These are phyloP conservation scores for Colletotrichum euphorbiae DNA, from an alignment of 2,329 filamentous ascomycete species.

Conservation along the genomic window DNA sequence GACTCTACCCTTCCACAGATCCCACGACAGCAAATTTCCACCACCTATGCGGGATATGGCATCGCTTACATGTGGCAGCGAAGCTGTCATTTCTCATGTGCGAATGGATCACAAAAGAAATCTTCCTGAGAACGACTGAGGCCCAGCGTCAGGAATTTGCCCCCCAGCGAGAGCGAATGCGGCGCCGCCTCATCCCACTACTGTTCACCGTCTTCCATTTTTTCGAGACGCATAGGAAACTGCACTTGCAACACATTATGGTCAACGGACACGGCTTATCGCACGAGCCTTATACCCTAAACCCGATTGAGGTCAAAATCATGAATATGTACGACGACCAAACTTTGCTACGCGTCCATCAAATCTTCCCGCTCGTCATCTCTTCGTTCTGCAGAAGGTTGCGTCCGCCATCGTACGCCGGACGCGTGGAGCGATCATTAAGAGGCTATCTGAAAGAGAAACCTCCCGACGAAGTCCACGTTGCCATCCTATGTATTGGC, in stretches of 20 bases:
- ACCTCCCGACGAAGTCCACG: constrained; percentile 71
- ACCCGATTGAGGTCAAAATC: constrained; percentile 71
- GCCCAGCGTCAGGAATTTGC: constrained; percentile 67
- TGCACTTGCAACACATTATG: constrained; percentile 68
- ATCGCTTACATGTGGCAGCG: constrained; percentile 72
- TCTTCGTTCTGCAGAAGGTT: constrained; percentile 73
- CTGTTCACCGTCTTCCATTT: constrained; percentile 76
- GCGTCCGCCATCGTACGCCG: constrained; percentile 73
- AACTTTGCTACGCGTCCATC: constrained; percentile 71
- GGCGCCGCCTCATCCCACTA: constrained; percentile 70
- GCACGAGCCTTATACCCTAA: constrained; percentile 67
- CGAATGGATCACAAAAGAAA: constrained; percentile 73
- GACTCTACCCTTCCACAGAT: constrained; percentile 67
- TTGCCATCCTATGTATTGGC: constrained; percentile 69
- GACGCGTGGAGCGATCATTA: constrained; percentile 70
- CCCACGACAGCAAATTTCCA: constrained; percentile 65
- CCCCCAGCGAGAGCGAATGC: constrained; percentile 72
- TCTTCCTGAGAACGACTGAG: constrained; percentile 70
- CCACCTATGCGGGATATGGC: constrained; percentile 73
- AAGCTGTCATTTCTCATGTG: constrained; percentile 73
- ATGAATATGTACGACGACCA: constrained; percentile 75
- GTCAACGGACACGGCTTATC: constrained; percentile 63
- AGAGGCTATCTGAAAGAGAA: constrained; percentile 73
- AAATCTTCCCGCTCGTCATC: constrained; percentile 73
- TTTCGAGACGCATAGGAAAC: constrained; percentile 72